Evolutionary conservation across 1,139 yeast genomes (phyloP).

Genomic region (Sugiyamaella castrensis): DNA sequence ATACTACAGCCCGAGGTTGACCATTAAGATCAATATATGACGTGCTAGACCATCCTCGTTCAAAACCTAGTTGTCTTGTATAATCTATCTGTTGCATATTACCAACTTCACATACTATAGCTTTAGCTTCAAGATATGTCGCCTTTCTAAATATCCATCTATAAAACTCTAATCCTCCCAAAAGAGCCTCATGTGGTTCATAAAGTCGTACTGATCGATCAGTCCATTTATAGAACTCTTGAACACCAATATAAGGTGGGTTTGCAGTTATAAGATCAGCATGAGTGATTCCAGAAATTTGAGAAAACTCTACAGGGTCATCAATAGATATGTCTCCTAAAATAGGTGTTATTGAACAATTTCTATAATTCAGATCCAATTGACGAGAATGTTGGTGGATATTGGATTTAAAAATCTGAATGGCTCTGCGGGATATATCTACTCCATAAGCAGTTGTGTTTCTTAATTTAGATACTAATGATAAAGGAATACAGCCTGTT

Average conservation of each 20-base stretch:
- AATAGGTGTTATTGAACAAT: slow-evolving; percentile 6
- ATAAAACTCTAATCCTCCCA: slow-evolving; percentile 76
- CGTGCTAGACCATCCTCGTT: slow-evolving; percentile 33
- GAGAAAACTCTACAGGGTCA: slow-evolving; percentile 9
- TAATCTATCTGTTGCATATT: slow-evolving; percentile 35
- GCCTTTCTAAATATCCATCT: slow-evolving; percentile 49
- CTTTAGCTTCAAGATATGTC: slow-evolving; percentile 43
- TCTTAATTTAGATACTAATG: slow-evolving; percentile 33
- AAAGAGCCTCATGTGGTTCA: slow-evolving; percentile 76
- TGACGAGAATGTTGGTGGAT: slow-evolving; percentile 15
- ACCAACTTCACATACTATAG: slow-evolving; percentile 48
- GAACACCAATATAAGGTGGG: slow-evolving; percentile 78
- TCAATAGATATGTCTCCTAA: slow-evolving; percentile 15
- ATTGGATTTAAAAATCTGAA: slow-evolving; percentile 52
- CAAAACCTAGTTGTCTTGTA: slow-evolving; percentile 17
- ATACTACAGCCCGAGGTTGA: slow-evolving; percentile 37
- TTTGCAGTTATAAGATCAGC: slow-evolving; percentile 66
- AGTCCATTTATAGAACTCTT: slow-evolving; percentile 42
- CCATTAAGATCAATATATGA: slow-evolving; percentile 35
- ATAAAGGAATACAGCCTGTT: slow-evolving; percentile 78
- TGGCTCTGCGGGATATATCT: slow-evolving; percentile 60
- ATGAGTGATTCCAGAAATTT: slow-evolving; percentile 10
- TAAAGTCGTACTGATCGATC: slow-evolving; percentile 62
- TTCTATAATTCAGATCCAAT: not conserved
- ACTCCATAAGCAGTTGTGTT: slow-evolving; percentile 45